A percentile compares a stretch with the other conserved stretches of the same genome.
Conservation (phyloP, 768 basidiomycete species). For the Boletus reticulatus region DNA sequence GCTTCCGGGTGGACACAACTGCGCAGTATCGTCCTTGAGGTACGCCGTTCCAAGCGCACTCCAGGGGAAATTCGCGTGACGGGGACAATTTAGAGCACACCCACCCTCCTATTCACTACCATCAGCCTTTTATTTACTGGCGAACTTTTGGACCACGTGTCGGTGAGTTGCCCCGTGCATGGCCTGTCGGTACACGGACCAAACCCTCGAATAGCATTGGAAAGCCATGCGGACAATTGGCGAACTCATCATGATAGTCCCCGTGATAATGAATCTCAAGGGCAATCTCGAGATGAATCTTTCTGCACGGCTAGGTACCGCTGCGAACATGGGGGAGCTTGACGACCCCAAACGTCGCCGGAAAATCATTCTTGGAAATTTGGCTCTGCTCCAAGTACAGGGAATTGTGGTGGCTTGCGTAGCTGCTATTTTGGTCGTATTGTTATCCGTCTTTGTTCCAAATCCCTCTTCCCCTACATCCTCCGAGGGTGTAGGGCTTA, state of each 20-base stretch:
- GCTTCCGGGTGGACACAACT: conserved; percentile 51
- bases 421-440: conserved; percentile 74
- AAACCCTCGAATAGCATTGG: conserved; percentile 63
- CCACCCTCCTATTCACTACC: conserved; percentile 82
- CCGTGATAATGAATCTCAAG: conserved; percentile 91
- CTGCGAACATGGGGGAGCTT: conserved; percentile 90
- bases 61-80: conserved; percentile 1
- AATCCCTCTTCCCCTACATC: conserved; percentile 18
- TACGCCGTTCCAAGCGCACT: conserved; percentile 31
- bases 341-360: conserved; percentile 66
- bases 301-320: conserved; percentile 91
- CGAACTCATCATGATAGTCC: conserved; percentile 95
- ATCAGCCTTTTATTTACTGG: conserved; percentile 88
- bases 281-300: conserved; percentile 99
- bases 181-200: conserved; percentile 1
- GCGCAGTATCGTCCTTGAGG: conserved; percentile 68
- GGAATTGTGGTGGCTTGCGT: conserved; percentile 86
- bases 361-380: conserved; percentile 73
- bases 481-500: conserved; percentile 3
- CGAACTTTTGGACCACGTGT: conserved; percentile 82
- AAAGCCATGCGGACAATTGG: conserved; percentile 85
- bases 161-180: conserved; percentile 49
- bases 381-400: conserved; percentile 89
- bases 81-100: conserved; percentile 60
- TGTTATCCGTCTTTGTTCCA: conserved; percentile 65